These are phyloP conservation scores for Lachancea waltii DNA, from an alignment of 805 yeast genomes.

Conservation along the genomic window DNA sequence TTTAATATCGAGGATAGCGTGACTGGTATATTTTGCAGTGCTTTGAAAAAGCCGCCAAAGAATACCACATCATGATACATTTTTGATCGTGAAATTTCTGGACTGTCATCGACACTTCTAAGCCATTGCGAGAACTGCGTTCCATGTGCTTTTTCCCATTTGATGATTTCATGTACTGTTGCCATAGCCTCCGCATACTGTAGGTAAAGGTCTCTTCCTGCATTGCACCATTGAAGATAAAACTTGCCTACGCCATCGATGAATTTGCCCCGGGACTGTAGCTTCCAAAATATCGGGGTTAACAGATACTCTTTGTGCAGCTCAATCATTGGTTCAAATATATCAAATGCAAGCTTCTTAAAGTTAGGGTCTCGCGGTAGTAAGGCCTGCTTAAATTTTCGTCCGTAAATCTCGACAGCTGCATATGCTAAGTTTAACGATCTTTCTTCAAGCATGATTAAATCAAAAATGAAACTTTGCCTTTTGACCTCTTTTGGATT, in stretches of 20 bases:
- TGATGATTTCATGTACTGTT: constrained; percentile 49
- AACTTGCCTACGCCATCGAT: constrained; percentile 58
- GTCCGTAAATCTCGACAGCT: constrained; percentile 53
- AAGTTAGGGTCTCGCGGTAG: constrained; percentile 49
- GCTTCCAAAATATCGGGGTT: constrained; percentile 50
- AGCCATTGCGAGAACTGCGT: constrained; percentile 54
- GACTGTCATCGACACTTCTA: constrained; percentile 43
- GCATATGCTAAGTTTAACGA: constrained; percentile 62
- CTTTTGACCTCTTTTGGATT: constrained; percentile 49
- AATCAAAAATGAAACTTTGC: constrained; percentile 72
- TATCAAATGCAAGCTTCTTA: constrained; percentile 49
- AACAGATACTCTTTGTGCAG: constrained; percentile 49
- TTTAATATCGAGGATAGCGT: constrained; percentile 55
- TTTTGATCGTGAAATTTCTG: constrained; percentile 35
- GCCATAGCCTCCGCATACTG: constrained; percentile 58
- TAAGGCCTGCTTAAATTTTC: constrained; percentile 36
- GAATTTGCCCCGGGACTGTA: constrained; percentile 59
- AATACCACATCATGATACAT: constrained; percentile 50
- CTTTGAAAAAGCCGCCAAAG: constrained; percentile 50
- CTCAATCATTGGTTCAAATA: constrained; percentile 49
- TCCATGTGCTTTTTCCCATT: constrained; percentile 38
- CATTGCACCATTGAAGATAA: constrained; percentile 56
- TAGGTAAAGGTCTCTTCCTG: constrained; percentile 48
- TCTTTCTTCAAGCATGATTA: constrained; percentile 63
- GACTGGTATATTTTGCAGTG: constrained; percentile 52